phyloP scores from a whole-genome alignment of 108 stramenopile genomes.

The Skeletonema costatum region DNA sequence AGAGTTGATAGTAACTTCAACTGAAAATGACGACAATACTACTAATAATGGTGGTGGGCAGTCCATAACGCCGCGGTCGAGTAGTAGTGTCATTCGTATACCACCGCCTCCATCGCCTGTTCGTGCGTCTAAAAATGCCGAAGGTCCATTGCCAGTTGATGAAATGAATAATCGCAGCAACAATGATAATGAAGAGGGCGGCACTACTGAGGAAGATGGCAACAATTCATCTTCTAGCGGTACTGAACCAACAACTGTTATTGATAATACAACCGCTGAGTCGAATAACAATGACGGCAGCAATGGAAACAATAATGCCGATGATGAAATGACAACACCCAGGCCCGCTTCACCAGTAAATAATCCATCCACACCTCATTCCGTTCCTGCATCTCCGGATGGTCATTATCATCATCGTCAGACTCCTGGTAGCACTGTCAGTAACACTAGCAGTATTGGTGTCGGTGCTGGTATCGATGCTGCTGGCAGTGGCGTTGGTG shows the following conservation, averaged over 20 bases:
- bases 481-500: neutral
- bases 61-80: neutral
- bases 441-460: neutral
- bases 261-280: neutral
- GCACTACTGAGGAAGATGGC: neutral
- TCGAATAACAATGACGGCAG: neutral
- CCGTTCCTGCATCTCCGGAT: constrained; percentile 19
- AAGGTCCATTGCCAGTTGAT: neutral
- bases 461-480: neutral
- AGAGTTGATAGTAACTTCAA: neutral
- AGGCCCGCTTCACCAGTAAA: constrained; percentile 5
- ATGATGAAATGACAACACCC: constrained; percentile 3
- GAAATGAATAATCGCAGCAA: neutral
- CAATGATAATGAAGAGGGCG: neutral
- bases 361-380: constrained; percentile 32
- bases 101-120: neutral
- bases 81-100: neutral
- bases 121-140: neutral
- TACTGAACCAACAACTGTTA: neutral
- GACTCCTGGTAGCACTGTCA: neutral
- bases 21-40: neutral
- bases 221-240: neutral
- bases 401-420: neutral
- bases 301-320: constrained; percentile 5
- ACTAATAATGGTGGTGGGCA: neutral